A percentile compares a stretch with the other conserved stretches of the same genome.
phyloP scores from a whole-genome alignment of 331 rosid species.

The Quercus phellos region DNA sequence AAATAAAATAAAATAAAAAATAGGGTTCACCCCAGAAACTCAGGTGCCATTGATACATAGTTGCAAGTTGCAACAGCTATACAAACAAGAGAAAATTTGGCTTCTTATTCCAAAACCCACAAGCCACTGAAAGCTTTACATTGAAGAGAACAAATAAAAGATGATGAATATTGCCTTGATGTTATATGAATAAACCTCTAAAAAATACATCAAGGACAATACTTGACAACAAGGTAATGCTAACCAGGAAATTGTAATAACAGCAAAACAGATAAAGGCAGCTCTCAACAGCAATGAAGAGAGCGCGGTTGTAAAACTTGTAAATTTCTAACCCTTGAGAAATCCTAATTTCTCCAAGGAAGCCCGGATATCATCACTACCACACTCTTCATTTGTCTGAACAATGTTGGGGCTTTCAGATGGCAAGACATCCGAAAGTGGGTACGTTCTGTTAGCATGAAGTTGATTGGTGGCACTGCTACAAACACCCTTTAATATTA shows the following conservation, averaged over 20 bases:
- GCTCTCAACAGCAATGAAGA: slow-evolving; percentile 1
- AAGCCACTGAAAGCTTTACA: neutral
- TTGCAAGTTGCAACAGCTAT: neutral
- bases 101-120: slow-evolving; percentile 15
- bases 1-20: neutral
- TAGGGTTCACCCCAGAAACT: neutral
- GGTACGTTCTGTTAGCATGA: slow-evolving; percentile 82
- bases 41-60: neutral
- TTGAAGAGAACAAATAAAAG: neutral
- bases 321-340: slow-evolving; percentile 33
- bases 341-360: slow-evolving; percentile 66
- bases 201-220: neutral
- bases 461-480: slow-evolving; percentile 60
- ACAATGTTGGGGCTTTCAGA: slow-evolving; percentile 64
- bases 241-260: neutral
- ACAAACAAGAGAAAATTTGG: neutral
- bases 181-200: neutral
- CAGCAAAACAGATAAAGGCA: slow-evolving; percentile 6
- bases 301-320: slow-evolving; percentile 1
- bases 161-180: neutral
- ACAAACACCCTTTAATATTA: slow-evolving; percentile 73
- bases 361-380: slow-evolving; percentile 52
- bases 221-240: neutral
- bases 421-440: slow-evolving; percentile 85
- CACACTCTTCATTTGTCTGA: slow-evolving; percentile 59